Conservation (phyloP, 2,329 filamentous ascomycete genomes). For the Niveomyces coronatus region DNA sequence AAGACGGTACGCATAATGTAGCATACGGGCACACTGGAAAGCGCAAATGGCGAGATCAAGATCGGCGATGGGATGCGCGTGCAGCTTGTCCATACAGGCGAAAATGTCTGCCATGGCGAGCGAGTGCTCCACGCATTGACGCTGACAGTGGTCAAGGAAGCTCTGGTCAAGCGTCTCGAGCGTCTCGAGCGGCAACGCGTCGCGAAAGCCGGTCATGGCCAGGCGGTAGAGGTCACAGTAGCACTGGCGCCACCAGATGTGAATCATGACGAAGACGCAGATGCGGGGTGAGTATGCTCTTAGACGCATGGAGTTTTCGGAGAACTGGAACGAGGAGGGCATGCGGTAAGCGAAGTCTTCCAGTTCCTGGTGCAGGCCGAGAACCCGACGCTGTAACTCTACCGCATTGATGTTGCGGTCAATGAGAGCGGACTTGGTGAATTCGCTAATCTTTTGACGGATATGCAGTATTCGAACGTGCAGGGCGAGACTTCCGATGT, state of each 20-base stretch:
- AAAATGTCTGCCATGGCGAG: slow-evolving; percentile 47
- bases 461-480: slow-evolving; percentile 47
- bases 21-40: slow-evolving; percentile 43
- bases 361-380: slow-evolving; percentile 38
- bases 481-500: slow-evolving; percentile 44
- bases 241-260: slow-evolving; percentile 49
- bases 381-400: slow-evolving; percentile 32
- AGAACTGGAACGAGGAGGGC: slow-evolving; percentile 47
- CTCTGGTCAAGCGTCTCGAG: slow-evolving; percentile 36
- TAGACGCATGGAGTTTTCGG: slow-evolving; percentile 43
- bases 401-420: slow-evolving; percentile 31
- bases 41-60: slow-evolving; percentile 45
- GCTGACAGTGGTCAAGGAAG: slow-evolving; percentile 39
- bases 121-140: slow-evolving; percentile 43
- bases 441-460: slow-evolving; percentile 43
- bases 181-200: slow-evolving; percentile 34
- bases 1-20: slow-evolving; percentile 40
- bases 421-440: slow-evolving; percentile 33
- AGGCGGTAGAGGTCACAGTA: slow-evolving; percentile 47
- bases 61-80: slow-evolving; percentile 42
- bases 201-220: slow-evolving; percentile 39
- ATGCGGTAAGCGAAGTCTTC: slow-evolving; percentile 42
- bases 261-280: slow-evolving; percentile 49
- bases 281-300: slow-evolving; percentile 47
- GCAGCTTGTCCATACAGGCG: slow-evolving; percentile 38